These are phyloP conservation scores for Calonectria pseudoreteaudii DNA, from an alignment of 2,329 filamentous ascomycete species.

Conservation along the genomic window DNA sequence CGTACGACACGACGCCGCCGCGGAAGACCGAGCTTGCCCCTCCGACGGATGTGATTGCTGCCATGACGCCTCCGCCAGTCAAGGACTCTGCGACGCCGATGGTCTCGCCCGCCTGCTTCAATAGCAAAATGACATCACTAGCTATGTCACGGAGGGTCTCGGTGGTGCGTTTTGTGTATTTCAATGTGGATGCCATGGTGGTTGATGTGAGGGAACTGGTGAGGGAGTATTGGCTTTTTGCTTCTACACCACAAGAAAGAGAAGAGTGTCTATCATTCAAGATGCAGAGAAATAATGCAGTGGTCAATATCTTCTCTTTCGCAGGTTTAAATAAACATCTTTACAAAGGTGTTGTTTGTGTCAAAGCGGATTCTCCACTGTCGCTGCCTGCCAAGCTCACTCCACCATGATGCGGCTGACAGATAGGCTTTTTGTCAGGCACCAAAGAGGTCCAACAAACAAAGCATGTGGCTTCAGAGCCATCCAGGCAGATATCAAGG, in stretches of 20 bases:
- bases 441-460: background rate
- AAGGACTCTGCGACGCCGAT: slow-evolving; percentile 48
- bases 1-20: slow-evolving; percentile 49
- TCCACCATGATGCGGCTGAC: background rate
- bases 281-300: background rate
- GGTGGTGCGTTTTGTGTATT: slow-evolving; percentile 11
- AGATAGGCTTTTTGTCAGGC: background rate
- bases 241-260: background rate
- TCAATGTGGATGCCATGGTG: slow-evolving; percentile 13
- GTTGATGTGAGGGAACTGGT: background rate
- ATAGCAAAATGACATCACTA: slow-evolving; percentile 28
- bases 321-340: background rate
- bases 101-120: slow-evolving; percentile 38
- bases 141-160: slow-evolving; percentile 31
- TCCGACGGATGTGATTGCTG: slow-evolving; percentile 44
- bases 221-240: background rate
- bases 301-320: background rate
- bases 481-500: background rate
- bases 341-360: background rate
- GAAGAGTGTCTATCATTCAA: background rate
- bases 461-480: background rate
- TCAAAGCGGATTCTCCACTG: background rate
- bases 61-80: slow-evolving; percentile 48
- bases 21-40: slow-evolving; percentile 47
- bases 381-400: background rate